phyloP scores from a whole-genome alignment of 1,139 yeast species.

The Pichia sp. region DNA sequence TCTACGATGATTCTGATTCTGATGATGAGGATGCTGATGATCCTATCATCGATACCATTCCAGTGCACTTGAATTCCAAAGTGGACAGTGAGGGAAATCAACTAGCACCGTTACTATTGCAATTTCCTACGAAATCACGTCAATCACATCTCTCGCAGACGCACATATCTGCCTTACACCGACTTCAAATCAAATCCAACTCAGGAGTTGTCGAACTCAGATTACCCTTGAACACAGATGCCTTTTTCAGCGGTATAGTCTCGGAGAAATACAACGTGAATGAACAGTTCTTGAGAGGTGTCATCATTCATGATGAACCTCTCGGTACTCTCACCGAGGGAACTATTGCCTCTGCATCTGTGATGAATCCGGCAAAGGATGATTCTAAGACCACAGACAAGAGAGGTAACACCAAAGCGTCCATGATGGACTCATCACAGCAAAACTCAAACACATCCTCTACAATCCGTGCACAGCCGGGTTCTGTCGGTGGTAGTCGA shows the following conservation, averaged over 20 bases:
- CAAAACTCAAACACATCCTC: not conserved
- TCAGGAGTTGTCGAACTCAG: constrained; percentile 60
- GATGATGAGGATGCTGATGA: constrained; percentile 44
- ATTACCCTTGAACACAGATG: constrained; percentile 56
- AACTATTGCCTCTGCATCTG: constrained; percentile 4
- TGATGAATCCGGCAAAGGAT: not conserved
- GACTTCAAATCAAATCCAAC: constrained; percentile 53
- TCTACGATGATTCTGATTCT: not conserved
- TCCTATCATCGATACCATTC: constrained; percentile 71
- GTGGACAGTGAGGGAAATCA: not conserved
- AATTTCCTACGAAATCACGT: constrained; percentile 54
- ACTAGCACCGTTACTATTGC: constrained; percentile 38
- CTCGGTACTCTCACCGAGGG: constrained; percentile 6
- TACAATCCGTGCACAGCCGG: constrained; percentile 16
- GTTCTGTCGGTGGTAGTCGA: constrained; percentile 17
- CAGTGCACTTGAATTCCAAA: constrained; percentile 37
- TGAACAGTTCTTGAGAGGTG: constrained; percentile 65
- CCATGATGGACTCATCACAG: not conserved
- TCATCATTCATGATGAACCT: constrained; percentile 41
- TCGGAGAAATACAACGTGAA: constrained; percentile 56
- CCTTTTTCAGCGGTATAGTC: constrained; percentile 59
- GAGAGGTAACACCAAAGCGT: not conserved
- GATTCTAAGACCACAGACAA: not conserved
- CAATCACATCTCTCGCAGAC: constrained; percentile 30
- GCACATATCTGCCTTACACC: constrained; percentile 30